Conservation (phyloP, 2,329 filamentous ascomycete genomes). For the Pezizomycotina sp. region DNA sequence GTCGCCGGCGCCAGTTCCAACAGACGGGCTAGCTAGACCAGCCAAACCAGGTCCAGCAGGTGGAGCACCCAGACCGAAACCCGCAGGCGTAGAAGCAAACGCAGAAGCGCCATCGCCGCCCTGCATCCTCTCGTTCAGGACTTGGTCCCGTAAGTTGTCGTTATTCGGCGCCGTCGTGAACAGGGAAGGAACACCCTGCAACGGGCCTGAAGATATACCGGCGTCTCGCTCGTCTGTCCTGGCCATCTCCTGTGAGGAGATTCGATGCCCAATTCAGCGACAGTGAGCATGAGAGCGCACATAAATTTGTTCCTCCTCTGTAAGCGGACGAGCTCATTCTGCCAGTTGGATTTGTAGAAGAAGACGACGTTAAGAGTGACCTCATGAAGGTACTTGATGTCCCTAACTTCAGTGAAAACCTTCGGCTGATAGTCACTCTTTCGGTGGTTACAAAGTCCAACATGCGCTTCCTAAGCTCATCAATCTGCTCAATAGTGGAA, state of each 20-base stretch:
- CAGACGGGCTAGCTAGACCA: too few relatives aligned
- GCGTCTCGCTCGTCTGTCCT: constrained; percentile 49
- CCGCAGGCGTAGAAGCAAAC: constrained; percentile 24
- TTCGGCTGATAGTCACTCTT: constrained; percentile 80
- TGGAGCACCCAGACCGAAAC: constrained; percentile 26
- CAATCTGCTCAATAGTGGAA: constrained; percentile 67
- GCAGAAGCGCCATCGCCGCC: constrained; percentile 20
- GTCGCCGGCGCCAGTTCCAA: too few relatives aligned
- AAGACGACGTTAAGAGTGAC: constrained; percentile 85
- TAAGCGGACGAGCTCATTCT: constrained; percentile 81
- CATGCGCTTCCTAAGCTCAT: constrained; percentile 61
- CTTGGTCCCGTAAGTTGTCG: constrained; percentile 28
- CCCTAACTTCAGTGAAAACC: constrained; percentile 61
- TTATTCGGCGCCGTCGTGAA: constrained; percentile 31
- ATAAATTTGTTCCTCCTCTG: constrained; percentile 89
- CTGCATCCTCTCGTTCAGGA: constrained; percentile 10
- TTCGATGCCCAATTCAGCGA: constrained; percentile 71
- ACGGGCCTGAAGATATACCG: constrained; percentile 45
- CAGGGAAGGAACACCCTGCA: too few relatives aligned
- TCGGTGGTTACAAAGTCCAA: constrained; percentile 68
- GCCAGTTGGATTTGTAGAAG: constrained; percentile 95
- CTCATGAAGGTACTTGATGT: constrained; percentile 63
- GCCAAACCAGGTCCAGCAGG: too few relatives aligned
- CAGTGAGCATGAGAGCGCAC: constrained; percentile 72
- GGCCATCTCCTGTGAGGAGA: constrained; percentile 59